Evolutionary conservation across 106 monocot genomes (phyloP).

Genomic region (Narthecium ossifragum): DNA sequence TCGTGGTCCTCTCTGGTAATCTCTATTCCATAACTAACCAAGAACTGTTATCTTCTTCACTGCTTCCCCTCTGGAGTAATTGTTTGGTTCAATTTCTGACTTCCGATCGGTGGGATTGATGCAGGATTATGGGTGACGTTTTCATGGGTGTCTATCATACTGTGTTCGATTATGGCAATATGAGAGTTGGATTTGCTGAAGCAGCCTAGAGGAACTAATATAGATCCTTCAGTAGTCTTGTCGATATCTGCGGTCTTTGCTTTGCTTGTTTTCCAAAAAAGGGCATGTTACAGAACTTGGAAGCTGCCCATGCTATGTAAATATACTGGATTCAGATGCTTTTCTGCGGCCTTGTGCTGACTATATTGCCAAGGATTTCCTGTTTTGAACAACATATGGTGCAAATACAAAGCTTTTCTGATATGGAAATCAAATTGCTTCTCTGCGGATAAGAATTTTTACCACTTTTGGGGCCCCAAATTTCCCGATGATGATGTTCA

Average conservation of each 20-base stretch:
- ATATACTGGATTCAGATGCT: background rate
- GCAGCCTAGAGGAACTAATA: constrained; percentile 9
- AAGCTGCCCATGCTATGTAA: background rate
- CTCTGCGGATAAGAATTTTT: too few species aligned
- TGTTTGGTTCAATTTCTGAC: background rate
- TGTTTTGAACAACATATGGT: background rate
- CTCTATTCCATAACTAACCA: too few species aligned
- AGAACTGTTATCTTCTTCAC: background rate
- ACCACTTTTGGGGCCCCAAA: too few species aligned
- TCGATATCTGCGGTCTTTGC: background rate
- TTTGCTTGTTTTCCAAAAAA: too few species aligned
- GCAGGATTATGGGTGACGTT: constrained; percentile 31
- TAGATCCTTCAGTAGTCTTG: background rate
- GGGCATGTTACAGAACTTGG: background rate
- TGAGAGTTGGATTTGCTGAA: constrained; percentile 25
- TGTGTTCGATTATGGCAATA: constrained; percentile 23
- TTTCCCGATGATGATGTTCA: too few species aligned
- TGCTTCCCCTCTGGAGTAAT: background rate
- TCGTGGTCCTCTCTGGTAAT: constrained; percentile 35
- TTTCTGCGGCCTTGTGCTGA: background rate
- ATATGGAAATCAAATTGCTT: too few species aligned
- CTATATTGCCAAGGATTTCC: background rate
- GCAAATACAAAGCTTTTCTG: too few species aligned
- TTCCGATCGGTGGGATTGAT: background rate
- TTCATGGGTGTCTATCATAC: constrained; percentile 37